A percentile compares a stretch with the other conserved stretches of the same genome.
Evolutionary conservation across 352 stramenopile genomes (phyloP).

Genomic region (Pelagophyceae sp.): DNA sequence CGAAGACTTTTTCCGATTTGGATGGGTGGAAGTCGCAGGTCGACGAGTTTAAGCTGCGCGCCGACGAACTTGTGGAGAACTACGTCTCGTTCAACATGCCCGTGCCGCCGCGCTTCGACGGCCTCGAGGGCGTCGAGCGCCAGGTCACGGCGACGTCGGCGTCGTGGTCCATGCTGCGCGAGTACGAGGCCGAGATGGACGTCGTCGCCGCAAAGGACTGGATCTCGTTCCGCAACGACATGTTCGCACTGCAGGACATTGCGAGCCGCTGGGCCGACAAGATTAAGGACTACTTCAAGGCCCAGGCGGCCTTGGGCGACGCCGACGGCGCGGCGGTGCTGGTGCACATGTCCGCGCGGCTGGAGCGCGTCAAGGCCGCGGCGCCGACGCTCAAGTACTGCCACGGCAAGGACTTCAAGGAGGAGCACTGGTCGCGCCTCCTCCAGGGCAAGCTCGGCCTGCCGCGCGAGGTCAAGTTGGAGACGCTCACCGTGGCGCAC

Average conservation of each 20-base stretch:
- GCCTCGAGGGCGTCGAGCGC: conserved; percentile 55
- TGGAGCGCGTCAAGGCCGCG: conserved; percentile 66
- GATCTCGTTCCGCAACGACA: conserved; percentile 81
- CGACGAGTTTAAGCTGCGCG: conserved; percentile 50
- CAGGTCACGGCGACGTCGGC: conserved; percentile 58
- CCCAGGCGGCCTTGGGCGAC: conserved; percentile 34
- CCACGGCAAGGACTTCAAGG: conserved; percentile 84
- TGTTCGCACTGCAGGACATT: conserved; percentile 82
- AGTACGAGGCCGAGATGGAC: conserved; percentile 67
- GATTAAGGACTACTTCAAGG: conserved; percentile 54
- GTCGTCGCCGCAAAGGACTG: conserved; percentile 68
- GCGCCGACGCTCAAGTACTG: conserved; percentile 85
- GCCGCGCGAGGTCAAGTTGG: conserved; percentile 63
- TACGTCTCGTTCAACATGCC: conserved; percentile 73
- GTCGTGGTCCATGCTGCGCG: conserved; percentile 72
- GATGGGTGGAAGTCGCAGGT: conserved; percentile 61
- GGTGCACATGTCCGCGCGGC: conserved; percentile 63
- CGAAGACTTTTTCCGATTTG: conserved; percentile 66
- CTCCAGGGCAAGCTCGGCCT: conserved; percentile 78
- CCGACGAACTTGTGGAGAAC: conserved; percentile 58
- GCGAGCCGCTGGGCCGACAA: conserved; percentile 72
- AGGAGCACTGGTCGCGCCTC: conserved; percentile 87
- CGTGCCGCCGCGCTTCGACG: conserved; percentile 63
- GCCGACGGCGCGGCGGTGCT: conserved; percentile 44
- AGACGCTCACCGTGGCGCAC: conserved; percentile 75